Percentiles rank a stretch among this genome's conserved stretches.
phyloP scores from a whole-genome alignment of 1,139 yeast species.

The Blastobotrys malaysiensis region DNA sequence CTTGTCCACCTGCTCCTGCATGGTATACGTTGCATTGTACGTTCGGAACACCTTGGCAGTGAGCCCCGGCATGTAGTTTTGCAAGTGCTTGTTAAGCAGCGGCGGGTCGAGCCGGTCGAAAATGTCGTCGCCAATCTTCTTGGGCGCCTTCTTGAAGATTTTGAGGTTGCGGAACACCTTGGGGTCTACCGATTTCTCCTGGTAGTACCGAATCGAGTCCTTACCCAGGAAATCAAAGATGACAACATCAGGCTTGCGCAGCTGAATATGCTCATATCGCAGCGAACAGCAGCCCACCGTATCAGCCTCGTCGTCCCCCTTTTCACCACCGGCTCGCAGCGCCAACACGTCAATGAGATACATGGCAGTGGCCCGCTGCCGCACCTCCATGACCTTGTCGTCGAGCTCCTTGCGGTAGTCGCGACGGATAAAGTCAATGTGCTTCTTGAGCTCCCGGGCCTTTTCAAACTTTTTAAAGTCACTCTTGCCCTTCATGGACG shows the following conservation, averaged over 20 bases:
- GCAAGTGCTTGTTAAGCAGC: slow-evolving; percentile 77
- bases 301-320: slow-evolving; percentile 95
- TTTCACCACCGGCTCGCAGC: slow-evolving; percentile 97
- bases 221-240: slow-evolving; percentile 95
- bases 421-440: slow-evolving; percentile 65
- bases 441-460: slow-evolving; percentile 73
- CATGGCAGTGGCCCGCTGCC: slow-evolving; percentile 93
- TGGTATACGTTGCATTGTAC: slow-evolving; percentile 90
- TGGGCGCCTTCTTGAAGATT: slow-evolving; percentile 82
- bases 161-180: slow-evolving; percentile 87
- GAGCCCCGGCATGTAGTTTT: slow-evolving; percentile 84
- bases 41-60: slow-evolving; percentile 98
- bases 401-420: slow-evolving; percentile 71
- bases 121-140: slow-evolving; percentile 84
- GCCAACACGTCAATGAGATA: slow-evolving; percentile 93
- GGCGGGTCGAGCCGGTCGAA: slow-evolving; percentile 88
- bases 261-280: slow-evolving; percentile 80
- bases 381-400: slow-evolving; percentile 71
- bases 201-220: slow-evolving; percentile 87
- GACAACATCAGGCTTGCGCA: slow-evolving; percentile 81
- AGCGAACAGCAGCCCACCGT: slow-evolving; percentile 97
- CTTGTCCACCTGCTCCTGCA: slow-evolving; percentile 88
- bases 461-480: slow-evolving; percentile 91
- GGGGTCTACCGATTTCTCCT: slow-evolving; percentile 83
- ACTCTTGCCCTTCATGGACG: slow-evolving; percentile 85